Evolutionary conservation across 2,329 filamentous ascomycete genomes (phyloP), one percentile per base, ranked within the genome.

Genomic region (Teratosphaeria zuluensis): DNA sequence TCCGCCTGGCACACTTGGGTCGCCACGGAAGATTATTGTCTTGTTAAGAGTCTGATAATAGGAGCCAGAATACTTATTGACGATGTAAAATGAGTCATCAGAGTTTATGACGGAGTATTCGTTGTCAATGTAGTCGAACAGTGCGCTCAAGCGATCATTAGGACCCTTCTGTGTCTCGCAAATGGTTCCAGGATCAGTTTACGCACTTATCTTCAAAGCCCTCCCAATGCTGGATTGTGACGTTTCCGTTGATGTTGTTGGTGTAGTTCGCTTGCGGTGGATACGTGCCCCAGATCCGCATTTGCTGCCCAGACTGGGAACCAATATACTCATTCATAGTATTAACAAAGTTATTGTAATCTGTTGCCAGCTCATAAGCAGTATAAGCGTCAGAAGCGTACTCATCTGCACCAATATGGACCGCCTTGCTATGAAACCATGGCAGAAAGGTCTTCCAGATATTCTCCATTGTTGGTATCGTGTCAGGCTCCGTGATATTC

Each of bases 241-340:
- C 75, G 38, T 77, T 73, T 3, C 65, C 74, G 48, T 73, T 66
- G 46, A 82, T 74, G 35, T 77, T 77, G 5, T 69, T 60, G 1
- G 71, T 72, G 42, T 64, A 63, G 32, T 70, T 68, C 6, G 30
- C 51, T 32, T 61, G 54, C 0, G 80, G 79, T 19, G 79, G 77
- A 55, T 80, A 80, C 0, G 80, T 83, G 0, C 81, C 81, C 81
- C 81, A 84, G 53, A 83, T 82, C 1, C 81, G 77, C 2, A 79
- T 76, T 0, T 60, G 66, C 64, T 83, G 83, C 1, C 72, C 73
- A 3, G 70, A 68, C 0, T 62, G 73, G 1, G 71, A 58, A 0
- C 65, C 64, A n/a, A 84, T 76, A 58, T 77, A 81, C 1, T 67
- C 62, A 3, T 77, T 70, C 75, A 84, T 78, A 28, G 75, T 75